phyloP scores from a whole-genome alignment of 176 grass and related monocot species.

The Elymus sibiricus region DNA sequence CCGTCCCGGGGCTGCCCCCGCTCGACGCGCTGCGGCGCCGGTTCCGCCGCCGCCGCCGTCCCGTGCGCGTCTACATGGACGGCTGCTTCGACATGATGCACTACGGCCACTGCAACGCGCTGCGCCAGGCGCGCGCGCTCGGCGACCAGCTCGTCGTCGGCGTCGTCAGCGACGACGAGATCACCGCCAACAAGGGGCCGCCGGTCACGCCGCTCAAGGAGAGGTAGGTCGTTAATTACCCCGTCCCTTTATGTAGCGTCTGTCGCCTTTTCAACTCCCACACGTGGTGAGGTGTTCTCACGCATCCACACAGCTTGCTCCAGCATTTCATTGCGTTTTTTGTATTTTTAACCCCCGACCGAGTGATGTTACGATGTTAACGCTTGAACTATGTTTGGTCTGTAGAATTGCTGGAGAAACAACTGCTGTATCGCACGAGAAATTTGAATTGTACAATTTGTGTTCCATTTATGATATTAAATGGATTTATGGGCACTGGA shows the following conservation, averaged over 20 bases:
- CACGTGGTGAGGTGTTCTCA: not conserved
- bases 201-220: conserved; percentile 75
- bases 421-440: not conserved
- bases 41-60: conserved; percentile 32
- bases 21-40: conserved; percentile 21
- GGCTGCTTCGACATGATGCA: conserved; percentile 99
- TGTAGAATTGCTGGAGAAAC: not conserved
- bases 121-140: conserved; percentile 66
- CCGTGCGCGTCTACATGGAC: conserved; percentile 92
- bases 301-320: not conserved
- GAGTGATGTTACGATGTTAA: not conserved
- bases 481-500: not conserved
- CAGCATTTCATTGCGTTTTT: not conserved
- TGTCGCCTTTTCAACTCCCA: not conserved
- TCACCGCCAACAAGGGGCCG: conserved; percentile 77
- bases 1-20: conserved; percentile 3
- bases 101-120: conserved; percentile 90
- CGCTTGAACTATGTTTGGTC: not conserved
- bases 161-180: conserved; percentile 75
- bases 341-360: not conserved
- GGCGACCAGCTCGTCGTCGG: conserved; percentile 84
- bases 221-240: conserved; percentile 30
- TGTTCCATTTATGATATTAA: not conserved
- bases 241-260: not conserved
- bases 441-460: not conserved